phyloP scores from a whole-genome alignment of 208 protist genomes.

The Porcisia deanei region DNA sequence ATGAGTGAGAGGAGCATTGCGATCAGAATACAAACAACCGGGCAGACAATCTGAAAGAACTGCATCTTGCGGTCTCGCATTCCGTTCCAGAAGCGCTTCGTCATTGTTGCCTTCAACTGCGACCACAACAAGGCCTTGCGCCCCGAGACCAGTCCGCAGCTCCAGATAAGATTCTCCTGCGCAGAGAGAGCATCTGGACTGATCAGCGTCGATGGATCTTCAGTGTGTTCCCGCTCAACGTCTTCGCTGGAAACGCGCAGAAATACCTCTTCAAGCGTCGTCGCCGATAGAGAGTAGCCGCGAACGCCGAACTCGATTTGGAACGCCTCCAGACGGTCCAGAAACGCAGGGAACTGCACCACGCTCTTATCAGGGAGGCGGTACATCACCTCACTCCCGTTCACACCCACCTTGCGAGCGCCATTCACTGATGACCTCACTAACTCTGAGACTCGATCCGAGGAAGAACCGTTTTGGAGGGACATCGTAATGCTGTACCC shows the following conservation, averaged over 20 bases:
- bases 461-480: constrained; percentile 2
- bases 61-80: constrained; percentile 67
- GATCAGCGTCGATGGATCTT: constrained; percentile 13
- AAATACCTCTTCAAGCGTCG: constrained; percentile 83
- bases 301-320: constrained; percentile 34
- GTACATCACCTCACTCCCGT: constrained; percentile 43
- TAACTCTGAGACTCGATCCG: constrained; percentile 23
- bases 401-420: constrained; percentile 24
- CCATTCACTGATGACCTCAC: constrained; percentile 36
- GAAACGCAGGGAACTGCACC: constrained; percentile 37
- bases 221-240: constrained; percentile 8
- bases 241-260: constrained; percentile 51
- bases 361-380: constrained; percentile 46
- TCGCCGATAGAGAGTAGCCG: constrained; percentile 56
- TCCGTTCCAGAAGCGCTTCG: constrained; percentile 58
- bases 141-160: constrained; percentile 18
- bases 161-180: constrained; percentile 21
- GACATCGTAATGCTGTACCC: constrained; percentile 59
- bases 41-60: constrained; percentile 78
- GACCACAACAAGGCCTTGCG: constrained; percentile 21
- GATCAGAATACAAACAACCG: constrained; percentile 59
- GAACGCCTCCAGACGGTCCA: constrained; percentile 40
- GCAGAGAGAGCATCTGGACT: not conserved
- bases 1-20: constrained; percentile 71
- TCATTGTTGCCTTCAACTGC: constrained; percentile 64